A percentile compares a stretch with the other conserved stretches of the same genome.
phyloP scores from a whole-genome alignment of 805 yeast genomes.

The Candida sakaeoensis region DNA sequence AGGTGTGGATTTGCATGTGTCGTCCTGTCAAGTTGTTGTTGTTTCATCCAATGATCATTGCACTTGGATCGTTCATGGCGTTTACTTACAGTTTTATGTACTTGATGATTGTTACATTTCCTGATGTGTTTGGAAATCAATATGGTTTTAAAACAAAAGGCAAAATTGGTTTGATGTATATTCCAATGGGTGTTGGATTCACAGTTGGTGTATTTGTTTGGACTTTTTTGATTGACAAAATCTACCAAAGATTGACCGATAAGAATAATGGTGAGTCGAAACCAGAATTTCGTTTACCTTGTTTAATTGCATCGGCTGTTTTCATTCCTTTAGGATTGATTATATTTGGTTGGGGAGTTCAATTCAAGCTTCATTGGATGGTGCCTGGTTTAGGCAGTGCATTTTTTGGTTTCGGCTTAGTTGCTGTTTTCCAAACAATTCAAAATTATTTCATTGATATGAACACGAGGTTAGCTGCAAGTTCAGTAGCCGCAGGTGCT shows the following conservation, averaged over 20 bases:
- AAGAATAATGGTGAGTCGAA: constrained; percentile 30
- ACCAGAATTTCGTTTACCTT: constrained; percentile 38
- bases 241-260: constrained; percentile 21
- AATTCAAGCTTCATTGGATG: constrained; percentile 34
- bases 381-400: constrained; percentile 36
- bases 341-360: constrained; percentile 41
- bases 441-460: constrained; percentile 38
- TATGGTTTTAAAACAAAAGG: constrained; percentile 30
- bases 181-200: constrained; percentile 39
- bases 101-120: constrained; percentile 38
- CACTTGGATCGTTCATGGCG: constrained; percentile 40
- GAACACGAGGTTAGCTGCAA: constrained; percentile 34
- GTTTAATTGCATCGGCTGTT: constrained; percentile 29
- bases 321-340: constrained; percentile 34
- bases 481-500: constrained; percentile 41
- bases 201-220: constrained; percentile 28
- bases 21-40: constrained; percentile 32
- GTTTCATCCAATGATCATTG: constrained; percentile 37
- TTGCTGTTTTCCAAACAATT: constrained; percentile 35
- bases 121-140: constrained; percentile 24
- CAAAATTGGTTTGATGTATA: constrained; percentile 34
- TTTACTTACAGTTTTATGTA: constrained; percentile 41
- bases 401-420: constrained; percentile 34
- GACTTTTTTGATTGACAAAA: constrained; percentile 24
- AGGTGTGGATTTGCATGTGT: constrained; percentile 22